Conservation (phyloP, 805 yeast species). For the Cyberlindnera saturnus region DNA sequence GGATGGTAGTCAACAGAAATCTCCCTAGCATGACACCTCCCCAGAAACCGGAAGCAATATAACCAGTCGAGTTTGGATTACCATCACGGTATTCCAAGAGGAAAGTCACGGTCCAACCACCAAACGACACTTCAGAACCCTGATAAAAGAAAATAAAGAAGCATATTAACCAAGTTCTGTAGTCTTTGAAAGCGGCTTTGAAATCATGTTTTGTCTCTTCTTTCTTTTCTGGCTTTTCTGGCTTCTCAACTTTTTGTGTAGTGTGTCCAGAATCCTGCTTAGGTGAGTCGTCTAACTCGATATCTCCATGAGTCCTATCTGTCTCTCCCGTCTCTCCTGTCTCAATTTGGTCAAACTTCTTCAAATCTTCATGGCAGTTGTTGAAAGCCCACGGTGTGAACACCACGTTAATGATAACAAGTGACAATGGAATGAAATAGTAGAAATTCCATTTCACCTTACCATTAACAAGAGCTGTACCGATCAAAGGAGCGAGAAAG, state of each 20-base stretch:
- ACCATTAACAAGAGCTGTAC: constrained; percentile 44
- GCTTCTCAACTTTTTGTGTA: not conserved
- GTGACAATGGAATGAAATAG: constrained; percentile 47
- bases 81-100: constrained; percentile 47
- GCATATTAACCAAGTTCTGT: constrained; percentile 47
- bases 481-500: constrained; percentile 51
- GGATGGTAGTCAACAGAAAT: constrained; percentile 36
- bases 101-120: constrained; percentile 62
- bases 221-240: not conserved
- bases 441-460: constrained; percentile 52
- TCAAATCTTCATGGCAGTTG: constrained; percentile 38
- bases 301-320: not conserved
- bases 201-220: constrained; percentile 12
- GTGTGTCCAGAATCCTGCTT: not conserved
- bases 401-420: constrained; percentile 29
- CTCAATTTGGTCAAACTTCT: constrained; percentile 15
- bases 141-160: constrained; percentile 51
- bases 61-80: constrained; percentile 36
- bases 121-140: constrained; percentile 58
- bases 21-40: constrained; percentile 58
- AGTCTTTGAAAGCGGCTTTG: constrained; percentile 32
- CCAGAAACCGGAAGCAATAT: constrained; percentile 62
- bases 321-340: constrained; percentile 5
- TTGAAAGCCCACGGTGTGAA: constrained; percentile 37
- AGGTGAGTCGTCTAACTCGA: not conserved